phyloP scores from a whole-genome alignment of 768 basidiomycete genomes.

The Tulasnella sp. region DNA sequence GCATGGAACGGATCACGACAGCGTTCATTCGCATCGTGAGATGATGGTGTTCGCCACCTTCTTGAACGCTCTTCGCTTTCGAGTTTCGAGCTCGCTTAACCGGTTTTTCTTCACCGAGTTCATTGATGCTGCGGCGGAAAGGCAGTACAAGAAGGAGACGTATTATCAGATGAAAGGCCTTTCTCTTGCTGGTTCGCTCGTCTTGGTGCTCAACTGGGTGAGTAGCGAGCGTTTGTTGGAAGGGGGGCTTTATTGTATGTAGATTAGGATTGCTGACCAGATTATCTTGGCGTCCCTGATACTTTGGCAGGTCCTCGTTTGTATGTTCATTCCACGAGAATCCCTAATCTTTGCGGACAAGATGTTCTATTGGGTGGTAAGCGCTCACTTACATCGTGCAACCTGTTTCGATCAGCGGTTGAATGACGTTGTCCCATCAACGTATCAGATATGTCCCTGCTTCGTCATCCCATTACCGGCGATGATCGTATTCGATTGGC shows the following conservation, averaged over 20 bases:
- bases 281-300: not conserved
- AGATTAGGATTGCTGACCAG: not conserved
- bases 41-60: slow-evolving; percentile 1
- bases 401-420: not conserved
- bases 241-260: not conserved
- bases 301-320: slow-evolving; percentile 14
- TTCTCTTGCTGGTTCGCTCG: slow-evolving; percentile 25
- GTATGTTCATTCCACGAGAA: slow-evolving; percentile 19
- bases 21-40: not conserved
- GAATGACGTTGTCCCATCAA: not conserved
- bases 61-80: not conserved
- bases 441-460: slow-evolving; percentile 9
- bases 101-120: slow-evolving; percentile 11
- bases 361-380: slow-evolving; percentile 22
- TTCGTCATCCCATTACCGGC: slow-evolving; percentile 28
- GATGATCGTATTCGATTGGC: slow-evolving; percentile 32
- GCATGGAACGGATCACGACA: not conserved
- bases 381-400: not conserved
- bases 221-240: slow-evolving; percentile 23
- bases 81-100: not conserved
- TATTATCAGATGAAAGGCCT: slow-evolving; percentile 24
- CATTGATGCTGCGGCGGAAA: slow-evolving; percentile 9
- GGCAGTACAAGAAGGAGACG: slow-evolving; percentile 16
- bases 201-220: slow-evolving; percentile 33
- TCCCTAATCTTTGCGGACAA: slow-evolving; percentile 20